Conservation (phyloP, 192 early-diverging fungal genomes). For the Backusella parvicylindrica region DNA sequence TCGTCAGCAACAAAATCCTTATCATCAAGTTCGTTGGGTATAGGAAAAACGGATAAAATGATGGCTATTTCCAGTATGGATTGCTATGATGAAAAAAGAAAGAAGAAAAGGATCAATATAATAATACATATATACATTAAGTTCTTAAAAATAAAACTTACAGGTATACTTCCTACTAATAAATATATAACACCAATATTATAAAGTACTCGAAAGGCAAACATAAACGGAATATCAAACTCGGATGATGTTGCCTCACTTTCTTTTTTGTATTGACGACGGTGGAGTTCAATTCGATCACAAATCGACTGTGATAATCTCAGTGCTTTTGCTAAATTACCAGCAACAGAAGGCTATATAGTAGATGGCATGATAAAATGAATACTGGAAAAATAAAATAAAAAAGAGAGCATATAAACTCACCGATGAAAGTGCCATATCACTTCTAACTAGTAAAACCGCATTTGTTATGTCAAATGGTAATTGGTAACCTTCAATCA, state of each 20-base stretch:
- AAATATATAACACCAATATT: conserved; percentile 38
- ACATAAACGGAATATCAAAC: conserved; percentile 34
- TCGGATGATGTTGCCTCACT: neutral
- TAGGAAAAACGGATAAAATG: conserved; percentile 33
- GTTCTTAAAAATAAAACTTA: neutral
- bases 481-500: conserved; percentile 22
- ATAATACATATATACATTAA: neutral
- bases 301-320: conserved; percentile 30
- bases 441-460: conserved; percentile 23
- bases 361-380: neutral
- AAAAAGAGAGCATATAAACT: neutral
- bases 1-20: conserved; percentile 28
- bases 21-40: conserved; percentile 18
- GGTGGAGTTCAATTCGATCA: conserved; percentile 30
- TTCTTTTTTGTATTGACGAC: conserved; percentile 18
- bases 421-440: conserved; percentile 31
- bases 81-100: conserved; percentile 16
- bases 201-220: conserved; percentile 34
- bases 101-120: neutral
- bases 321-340: conserved; percentile 29
- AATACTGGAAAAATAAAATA: neutral
- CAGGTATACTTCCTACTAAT: conserved; percentile 31
- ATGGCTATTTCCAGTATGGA: conserved; percentile 34
- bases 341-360: conserved; percentile 23
- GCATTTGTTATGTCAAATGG: conserved; percentile 36